Evolutionary conservation across 2,329 filamentous ascomycete genomes (phyloP).

Genomic region (Fusarium floridanum): DNA sequence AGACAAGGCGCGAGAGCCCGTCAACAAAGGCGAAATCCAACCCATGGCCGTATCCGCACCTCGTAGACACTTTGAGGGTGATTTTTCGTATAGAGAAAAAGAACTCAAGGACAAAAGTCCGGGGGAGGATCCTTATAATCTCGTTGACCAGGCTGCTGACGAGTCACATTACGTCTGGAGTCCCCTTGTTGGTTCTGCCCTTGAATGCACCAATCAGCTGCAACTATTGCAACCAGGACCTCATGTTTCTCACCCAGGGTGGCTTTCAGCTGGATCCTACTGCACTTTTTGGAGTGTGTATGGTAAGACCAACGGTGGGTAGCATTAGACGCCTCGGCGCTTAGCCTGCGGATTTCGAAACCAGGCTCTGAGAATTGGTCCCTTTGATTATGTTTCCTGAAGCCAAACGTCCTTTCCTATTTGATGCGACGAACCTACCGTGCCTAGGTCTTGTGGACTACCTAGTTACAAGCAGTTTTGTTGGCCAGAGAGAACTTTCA

Average conservation of each 20-base stretch:
- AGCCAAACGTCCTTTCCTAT: not conserved
- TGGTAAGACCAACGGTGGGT: not conserved
- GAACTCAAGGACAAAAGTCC: not conserved
- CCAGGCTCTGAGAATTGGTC: not conserved
- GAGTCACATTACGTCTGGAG: not conserved
- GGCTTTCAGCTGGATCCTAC: not conserved
- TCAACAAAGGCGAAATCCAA: not conserved
- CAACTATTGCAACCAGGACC: not conserved
- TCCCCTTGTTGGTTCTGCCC: not conserved
- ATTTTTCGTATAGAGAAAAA: not conserved
- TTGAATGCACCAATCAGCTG: not conserved
- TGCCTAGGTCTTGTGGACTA: not conserved
- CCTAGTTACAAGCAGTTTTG: not conserved
- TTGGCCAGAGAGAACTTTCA: not conserved
- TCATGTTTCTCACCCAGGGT: not conserved
- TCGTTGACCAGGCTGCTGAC: not conserved
- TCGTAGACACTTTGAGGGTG: not conserved
- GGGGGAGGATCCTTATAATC: constrained; percentile 1
- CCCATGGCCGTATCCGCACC: not conserved
- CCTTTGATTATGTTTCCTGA: not conserved
- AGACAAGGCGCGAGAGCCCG: not conserved
- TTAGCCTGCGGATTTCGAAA: not conserved
- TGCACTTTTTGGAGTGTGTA: not conserved
- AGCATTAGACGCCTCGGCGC: not conserved
- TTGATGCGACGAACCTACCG: not conserved